Conservation (phyloP, 495 filamentous ascomycete genomes). For the Xylaria cubensis region DNA sequence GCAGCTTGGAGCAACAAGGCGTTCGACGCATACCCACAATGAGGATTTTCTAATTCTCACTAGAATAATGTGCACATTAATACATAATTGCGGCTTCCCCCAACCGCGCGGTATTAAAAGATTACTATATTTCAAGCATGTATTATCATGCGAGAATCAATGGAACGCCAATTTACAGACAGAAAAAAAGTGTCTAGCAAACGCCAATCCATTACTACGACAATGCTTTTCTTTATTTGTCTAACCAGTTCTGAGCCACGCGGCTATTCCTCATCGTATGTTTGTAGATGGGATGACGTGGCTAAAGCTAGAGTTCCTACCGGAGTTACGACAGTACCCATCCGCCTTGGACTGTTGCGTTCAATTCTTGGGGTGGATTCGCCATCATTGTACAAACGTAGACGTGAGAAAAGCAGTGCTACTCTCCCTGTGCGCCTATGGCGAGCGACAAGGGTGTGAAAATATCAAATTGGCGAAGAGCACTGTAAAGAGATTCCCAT, state of each 20-base stretch:
- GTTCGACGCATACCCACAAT: neutral
- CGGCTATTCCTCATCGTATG: constrained; percentile 14
- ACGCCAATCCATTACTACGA: too few species aligned
- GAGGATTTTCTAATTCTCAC: neutral
- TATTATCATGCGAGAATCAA: neutral
- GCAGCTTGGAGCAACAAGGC: neutral
- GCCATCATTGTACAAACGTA: neutral
- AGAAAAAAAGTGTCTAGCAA: neutral
- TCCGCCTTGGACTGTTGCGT: constrained; percentile 26
- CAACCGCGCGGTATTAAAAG: neutral
- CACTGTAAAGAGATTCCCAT: neutral
- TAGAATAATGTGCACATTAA: neutral
- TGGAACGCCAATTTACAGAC: neutral
- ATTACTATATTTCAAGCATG: neutral
- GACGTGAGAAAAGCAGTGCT: neutral
- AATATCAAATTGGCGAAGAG: neutral
- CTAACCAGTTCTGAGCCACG: neutral
- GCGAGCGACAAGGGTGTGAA: neutral
- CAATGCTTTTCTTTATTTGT: neutral
- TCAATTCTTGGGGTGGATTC: constrained; percentile 33
- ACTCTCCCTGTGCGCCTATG: constrained; percentile 7
- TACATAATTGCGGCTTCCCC: neutral
- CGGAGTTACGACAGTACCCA: constrained; percentile 20
- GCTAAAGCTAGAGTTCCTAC: constrained; percentile 28
- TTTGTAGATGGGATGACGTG: constrained; percentile 41